Evolutionary conservation across 441 rosid genomes (phyloP).

Genomic region (Bocquillonia castaneifolia): DNA sequence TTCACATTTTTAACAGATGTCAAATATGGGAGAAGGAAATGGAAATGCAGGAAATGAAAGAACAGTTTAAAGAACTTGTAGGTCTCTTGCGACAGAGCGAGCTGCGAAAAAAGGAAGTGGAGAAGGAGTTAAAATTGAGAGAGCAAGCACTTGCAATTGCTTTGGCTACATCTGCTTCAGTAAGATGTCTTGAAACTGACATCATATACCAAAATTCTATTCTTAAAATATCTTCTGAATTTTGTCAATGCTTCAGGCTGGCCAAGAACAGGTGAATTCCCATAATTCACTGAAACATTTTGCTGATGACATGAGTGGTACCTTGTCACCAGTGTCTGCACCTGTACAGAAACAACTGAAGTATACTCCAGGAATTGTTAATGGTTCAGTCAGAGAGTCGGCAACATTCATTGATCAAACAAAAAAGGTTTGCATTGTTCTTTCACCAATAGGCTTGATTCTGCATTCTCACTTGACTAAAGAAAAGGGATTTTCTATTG

Average conservation of each 20-base stretch:
- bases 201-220: neutral
- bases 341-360: slow-evolving; percentile 94
- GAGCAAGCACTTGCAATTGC: slow-evolving; percentile 70
- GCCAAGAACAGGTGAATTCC: slow-evolving; percentile 48
- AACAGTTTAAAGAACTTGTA: slow-evolving; percentile 86
- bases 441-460: slow-evolving; percentile 6
- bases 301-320: slow-evolving; percentile 51
- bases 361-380: slow-evolving; percentile 82
- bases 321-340: slow-evolving; percentile 64
- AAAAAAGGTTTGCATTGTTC: slow-evolving; percentile 48
- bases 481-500: slow-evolving; percentile 12
- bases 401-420: slow-evolving; percentile 63
- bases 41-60: slow-evolving; percentile 92
- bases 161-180: slow-evolving; percentile 62
- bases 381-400: slow-evolving; percentile 52
- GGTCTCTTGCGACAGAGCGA: slow-evolving; percentile 73
- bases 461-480: slow-evolving; percentile 21
- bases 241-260: slow-evolving; percentile 23
- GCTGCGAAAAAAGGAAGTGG: slow-evolving; percentile 65
- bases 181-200: slow-evolving; percentile 27
- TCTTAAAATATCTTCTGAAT: neutral
- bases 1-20: slow-evolving; percentile 46
- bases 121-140: slow-evolving; percentile 73
- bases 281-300: slow-evolving; percentile 60
- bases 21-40: slow-evolving; percentile 85